phyloP scores from a whole-genome alignment of 208 protist genomes.

The Lotmaria passim region DNA sequence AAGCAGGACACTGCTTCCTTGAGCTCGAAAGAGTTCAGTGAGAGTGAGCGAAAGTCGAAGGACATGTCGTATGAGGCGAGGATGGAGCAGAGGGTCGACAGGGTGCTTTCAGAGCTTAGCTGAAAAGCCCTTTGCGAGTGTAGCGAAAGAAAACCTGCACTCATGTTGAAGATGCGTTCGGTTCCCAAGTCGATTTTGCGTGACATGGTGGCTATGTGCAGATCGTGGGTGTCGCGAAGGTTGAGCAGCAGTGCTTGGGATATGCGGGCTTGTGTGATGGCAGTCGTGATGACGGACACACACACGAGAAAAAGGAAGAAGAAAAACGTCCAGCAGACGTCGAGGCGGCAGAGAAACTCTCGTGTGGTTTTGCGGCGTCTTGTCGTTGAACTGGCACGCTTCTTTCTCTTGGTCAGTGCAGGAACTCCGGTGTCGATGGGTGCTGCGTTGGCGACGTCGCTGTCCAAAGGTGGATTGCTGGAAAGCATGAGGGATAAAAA shows the following conservation, averaged over 20 bases:
- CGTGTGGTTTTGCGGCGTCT: too few relatives aligned
- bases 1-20: constrained; percentile 4
- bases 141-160: neutral
- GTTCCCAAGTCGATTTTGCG: neutral
- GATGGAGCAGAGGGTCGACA: constrained; percentile 9
- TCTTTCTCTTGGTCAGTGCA: too few relatives aligned
- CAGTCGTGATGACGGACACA: neutral
- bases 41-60: neutral
- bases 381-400: too few relatives aligned
- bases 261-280: constrained; percentile 9
- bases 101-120: neutral
- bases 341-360: too few relatives aligned
- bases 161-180: neutral
- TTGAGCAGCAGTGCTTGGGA: neutral
- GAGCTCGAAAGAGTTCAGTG: neutral
- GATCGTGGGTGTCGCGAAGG: neutral
- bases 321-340: constrained; percentile 11
- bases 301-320: constrained; percentile 16
- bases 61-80: neutral
- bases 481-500: too few relatives aligned
- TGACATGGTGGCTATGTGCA: neutral
- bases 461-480: too few relatives aligned
- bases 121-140: neutral
- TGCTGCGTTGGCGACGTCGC: too few relatives aligned
- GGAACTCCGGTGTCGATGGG: too few relatives aligned